These are phyloP conservation scores for Globisporangium orthogonon DNA, from an alignment of 352 stramenopile species.

Conservation along the genomic window DNA sequence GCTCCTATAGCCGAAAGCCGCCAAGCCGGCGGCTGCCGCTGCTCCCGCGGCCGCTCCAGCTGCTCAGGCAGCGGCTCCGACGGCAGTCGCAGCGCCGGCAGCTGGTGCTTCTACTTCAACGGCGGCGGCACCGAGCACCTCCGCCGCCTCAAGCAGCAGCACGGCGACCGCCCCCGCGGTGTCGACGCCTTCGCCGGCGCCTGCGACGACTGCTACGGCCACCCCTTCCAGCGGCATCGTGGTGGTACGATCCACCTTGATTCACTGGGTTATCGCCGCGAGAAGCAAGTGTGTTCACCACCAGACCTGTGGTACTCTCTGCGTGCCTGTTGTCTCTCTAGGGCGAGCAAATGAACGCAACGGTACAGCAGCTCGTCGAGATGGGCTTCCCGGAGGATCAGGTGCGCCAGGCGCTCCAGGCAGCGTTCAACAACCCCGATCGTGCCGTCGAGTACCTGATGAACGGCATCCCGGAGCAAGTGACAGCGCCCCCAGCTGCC, in stretches of 20 bases:
- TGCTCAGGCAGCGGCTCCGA: slow-evolving; percentile 13
- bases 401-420: slow-evolving; percentile 61
- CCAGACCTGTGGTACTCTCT: too few relatives aligned
- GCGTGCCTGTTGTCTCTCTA: slow-evolving; percentile 3
- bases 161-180: slow-evolving; percentile 50
- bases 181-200: slow-evolving; percentile 56
- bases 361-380: slow-evolving; percentile 70
- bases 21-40: slow-evolving; percentile 30
- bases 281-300: neutral
- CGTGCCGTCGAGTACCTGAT: slow-evolving; percentile 87
- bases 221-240: slow-evolving; percentile 16
- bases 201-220: slow-evolving; percentile 25
- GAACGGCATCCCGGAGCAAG: slow-evolving; percentile 75
- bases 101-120: slow-evolving; percentile 19
- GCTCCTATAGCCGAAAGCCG: slow-evolving; percentile 41
- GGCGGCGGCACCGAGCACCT: slow-evolving; percentile 47
- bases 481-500: slow-evolving; percentile 18
- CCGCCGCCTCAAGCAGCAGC: slow-evolving; percentile 57
- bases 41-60: slow-evolving; percentile 16
- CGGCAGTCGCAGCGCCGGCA: slow-evolving; percentile 13
- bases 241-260: slow-evolving; percentile 13
- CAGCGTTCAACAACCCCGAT: slow-evolving; percentile 85
- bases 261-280: neutral
- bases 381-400: slow-evolving; percentile 89
- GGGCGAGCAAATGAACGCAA: slow-evolving; percentile 42